Evolutionary conservation across 306 rosid species (phyloP).

Genomic region (Pachyrhizus erosus): DNA sequence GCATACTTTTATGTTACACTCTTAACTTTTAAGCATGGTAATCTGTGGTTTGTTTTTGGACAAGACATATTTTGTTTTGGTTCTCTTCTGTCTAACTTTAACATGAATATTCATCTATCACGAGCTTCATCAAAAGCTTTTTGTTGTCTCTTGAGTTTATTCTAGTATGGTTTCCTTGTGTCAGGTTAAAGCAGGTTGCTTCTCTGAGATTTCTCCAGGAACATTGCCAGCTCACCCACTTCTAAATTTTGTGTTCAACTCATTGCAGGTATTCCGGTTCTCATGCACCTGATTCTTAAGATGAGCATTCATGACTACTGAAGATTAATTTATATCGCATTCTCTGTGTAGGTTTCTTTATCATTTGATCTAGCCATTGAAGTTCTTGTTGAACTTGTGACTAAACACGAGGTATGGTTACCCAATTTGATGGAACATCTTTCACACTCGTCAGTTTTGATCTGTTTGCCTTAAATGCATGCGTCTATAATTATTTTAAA

Average conservation of each 20-base stretch:
- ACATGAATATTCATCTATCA: conserved; percentile 21
- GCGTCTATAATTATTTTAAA: conserved; percentile 21
- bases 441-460: conserved; percentile 8
- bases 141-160: conserved; percentile 23
- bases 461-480: conserved; percentile 28
- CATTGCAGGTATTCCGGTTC: conserved; percentile 72
- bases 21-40: not conserved
- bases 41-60: conserved; percentile 29
- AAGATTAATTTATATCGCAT: conserved; percentile 37
- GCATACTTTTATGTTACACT: conserved; percentile 20
- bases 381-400: conserved; percentile 92
- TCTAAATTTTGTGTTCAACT: conserved; percentile 81
- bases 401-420: conserved; percentile 86
- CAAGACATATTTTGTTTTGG: conserved; percentile 28
- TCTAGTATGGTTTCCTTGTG: conserved; percentile 37
- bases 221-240: conserved; percentile 85
- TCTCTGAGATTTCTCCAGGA: conserved; percentile 85
- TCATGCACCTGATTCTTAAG: conserved; percentile 29
- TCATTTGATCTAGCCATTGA: conserved; percentile 92
- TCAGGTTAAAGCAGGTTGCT: conserved; percentile 96
- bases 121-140: conserved; percentile 27
- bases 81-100: conserved; percentile 16
- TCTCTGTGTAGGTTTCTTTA: conserved; percentile 64
- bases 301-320: conserved; percentile 20
- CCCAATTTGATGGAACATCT: conserved; percentile 28